Conservation (phyloP, 805 yeast genomes). For the Cyberlindnera maritima region DNA sequence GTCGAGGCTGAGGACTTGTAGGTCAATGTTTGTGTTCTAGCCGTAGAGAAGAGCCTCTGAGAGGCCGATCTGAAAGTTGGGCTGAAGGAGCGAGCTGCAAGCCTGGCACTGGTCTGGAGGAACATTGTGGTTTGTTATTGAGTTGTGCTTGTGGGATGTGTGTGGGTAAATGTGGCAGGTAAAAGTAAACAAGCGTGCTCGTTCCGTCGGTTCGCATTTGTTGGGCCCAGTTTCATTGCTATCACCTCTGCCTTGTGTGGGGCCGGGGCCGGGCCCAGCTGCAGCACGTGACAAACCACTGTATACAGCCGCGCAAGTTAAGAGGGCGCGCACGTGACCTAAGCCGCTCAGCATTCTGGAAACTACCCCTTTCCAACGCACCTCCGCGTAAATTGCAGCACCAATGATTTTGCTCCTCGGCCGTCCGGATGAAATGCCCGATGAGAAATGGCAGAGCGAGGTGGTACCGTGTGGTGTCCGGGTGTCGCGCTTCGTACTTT, state of each 20-base stretch:
- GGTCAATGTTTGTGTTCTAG: slow-evolving; percentile 1
- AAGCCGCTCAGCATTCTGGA: too few relatives aligned
- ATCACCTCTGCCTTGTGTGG: neutral
- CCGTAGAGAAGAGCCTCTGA: slow-evolving; percentile 8
- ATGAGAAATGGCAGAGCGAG: neutral
- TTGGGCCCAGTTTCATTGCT: neutral
- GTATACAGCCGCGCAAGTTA: too few relatives aligned
- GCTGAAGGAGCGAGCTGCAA: slow-evolving; percentile 16
- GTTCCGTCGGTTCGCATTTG: neutral
- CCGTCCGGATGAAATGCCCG: neutral
- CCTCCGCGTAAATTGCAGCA: too few relatives aligned
- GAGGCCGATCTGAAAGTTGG: slow-evolving; percentile 11
- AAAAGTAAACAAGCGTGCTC: neutral
- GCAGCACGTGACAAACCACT: too few relatives aligned
- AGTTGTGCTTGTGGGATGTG: neutral
- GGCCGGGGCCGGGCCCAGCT: too few relatives aligned
- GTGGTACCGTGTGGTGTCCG: neutral
- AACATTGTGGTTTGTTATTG: slow-evolving; percentile 14
- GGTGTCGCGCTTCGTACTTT: neutral
- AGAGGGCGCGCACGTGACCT: neutral
- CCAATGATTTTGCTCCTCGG: too few relatives aligned
- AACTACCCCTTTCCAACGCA: too few relatives aligned
- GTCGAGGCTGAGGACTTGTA: slow-evolving; percentile 5
- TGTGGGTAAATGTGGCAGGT: too few relatives aligned
- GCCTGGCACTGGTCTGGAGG: slow-evolving; percentile 15